Conservation (phyloP, 129 eudicot species). For the Logfia minima region DNA sequence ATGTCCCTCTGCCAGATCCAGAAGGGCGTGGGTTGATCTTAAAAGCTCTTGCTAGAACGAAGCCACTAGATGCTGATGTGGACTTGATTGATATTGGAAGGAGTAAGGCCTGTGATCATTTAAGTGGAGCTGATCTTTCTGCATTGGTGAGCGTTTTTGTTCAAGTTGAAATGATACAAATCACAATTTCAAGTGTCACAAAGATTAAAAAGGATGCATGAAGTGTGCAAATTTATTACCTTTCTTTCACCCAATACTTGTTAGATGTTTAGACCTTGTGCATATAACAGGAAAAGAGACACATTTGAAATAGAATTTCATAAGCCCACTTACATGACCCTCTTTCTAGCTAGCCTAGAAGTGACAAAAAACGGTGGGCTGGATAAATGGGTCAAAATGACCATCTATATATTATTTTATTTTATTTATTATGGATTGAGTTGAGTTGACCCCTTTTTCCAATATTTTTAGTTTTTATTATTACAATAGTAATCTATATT, state of each 20-base stretch:
- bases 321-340: not conserved
- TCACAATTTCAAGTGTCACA: not conserved
- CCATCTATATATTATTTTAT: not conserved
- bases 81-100: constrained; percentile 66
- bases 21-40: constrained; percentile 87
- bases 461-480: too few relatives aligned
- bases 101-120: constrained; percentile 53
- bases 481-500: too few relatives aligned
- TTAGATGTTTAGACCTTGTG: not conserved
- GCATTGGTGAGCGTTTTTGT: constrained; percentile 51
- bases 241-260: not conserved
- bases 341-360: not conserved
- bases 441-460: not conserved
- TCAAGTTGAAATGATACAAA: not conserved
- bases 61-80: constrained; percentile 60
- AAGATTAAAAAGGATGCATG: not conserved
- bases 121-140: constrained; percentile 92
- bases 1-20: constrained; percentile 74
- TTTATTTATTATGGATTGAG: not conserved
- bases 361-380: not conserved
- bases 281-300: not conserved
- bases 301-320: not conserved
- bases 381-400: not conserved
- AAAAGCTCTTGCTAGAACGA: constrained; percentile 67
- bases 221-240: not conserved